Evolutionary conservation across 1,284 basidiomycete genomes (phyloP).

Genomic region (Fistulina hepatica): DNA sequence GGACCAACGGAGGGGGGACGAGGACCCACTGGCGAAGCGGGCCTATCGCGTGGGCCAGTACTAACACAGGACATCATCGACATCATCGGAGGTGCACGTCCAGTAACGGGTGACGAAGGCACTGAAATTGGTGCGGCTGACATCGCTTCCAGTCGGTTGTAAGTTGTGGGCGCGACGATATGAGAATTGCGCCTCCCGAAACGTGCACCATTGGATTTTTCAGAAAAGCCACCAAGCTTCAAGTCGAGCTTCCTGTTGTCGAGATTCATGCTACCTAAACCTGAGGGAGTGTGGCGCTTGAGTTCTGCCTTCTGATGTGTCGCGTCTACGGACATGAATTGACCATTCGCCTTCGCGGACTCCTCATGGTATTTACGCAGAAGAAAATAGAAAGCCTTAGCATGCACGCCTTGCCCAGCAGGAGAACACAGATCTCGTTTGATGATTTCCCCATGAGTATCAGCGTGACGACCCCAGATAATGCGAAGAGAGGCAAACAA

Average conservation of each 20-base stretch:
- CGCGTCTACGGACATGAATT: no score
- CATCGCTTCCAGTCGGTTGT: no score
- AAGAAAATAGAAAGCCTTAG: constrained; percentile 91
- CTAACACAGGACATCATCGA: constrained; percentile 22
- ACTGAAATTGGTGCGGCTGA: no score
- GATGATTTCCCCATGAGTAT: constrained; percentile 41
- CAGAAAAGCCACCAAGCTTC: no score
- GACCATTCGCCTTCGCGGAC: constrained; percentile 24
- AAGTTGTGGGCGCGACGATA: no score
- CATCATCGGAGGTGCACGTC: constrained; percentile 22
- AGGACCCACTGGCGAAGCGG: constrained; percentile 38
- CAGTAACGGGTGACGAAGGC: no score
- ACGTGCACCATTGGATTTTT: no score
- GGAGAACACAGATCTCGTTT: constrained; percentile 54
- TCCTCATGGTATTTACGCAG: constrained; percentile 73
- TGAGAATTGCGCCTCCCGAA: no score
- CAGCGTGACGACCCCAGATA: constrained; percentile 71
- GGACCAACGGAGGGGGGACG: constrained; percentile 17
- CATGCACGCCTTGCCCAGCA: constrained; percentile 59
- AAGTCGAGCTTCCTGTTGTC: no score
- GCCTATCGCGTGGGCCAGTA: constrained; percentile 29
- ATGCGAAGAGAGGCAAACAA: constrained; percentile 82
- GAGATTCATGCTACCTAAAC: no score
- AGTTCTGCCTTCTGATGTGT: no score
- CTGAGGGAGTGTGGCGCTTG: no score